Evolutionary conservation across 768 basidiomycete species (phyloP), one percentile per base, ranked within the genome.

Genomic region (Crassisporium funariophilum): DNA sequence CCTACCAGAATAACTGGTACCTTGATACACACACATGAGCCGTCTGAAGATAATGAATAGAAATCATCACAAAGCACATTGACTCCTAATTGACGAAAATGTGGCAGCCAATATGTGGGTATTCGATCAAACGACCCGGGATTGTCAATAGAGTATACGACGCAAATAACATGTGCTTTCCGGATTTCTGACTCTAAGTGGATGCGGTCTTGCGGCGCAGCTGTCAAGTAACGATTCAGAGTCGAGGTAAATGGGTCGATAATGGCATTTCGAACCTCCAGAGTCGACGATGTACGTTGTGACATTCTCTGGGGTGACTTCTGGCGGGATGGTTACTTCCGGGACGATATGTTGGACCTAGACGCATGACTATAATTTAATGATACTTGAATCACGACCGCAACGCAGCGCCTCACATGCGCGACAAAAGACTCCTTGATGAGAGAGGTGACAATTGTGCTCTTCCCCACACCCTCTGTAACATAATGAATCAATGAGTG

Each of bases 231-330:
- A 5, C 9, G 41, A 27, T 31, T 25, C 3, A 46, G 43, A 24
- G 10, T 36, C 27, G 23, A 16, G n/a, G 13, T 13, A 15, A 16
- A 52, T 54, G 55, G 53, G 47, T 56, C 19, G 44, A 16, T 17
- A 17, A 39, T 42, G 23, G 15, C 19, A 35, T 41, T 16, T 75
- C 84, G 52, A 59, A 94, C 95, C 86, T 66, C 95, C 95, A 39
- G 95, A 94, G 70, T 99, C 95, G 43, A 98, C 91, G 52, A 99
- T 98, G 63, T 95, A 91, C 4, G 95, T 98, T 1, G 95, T 98
- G 31, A 99, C 92, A 63, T 97, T 94, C 72, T 95, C 94, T 39
- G 95, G 92, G 16, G 94, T 95, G 37, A 97, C 92, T 69, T 95
- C 91, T 58, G 95, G 93, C 5, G 95, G 97, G 45, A 99, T 97